Base-by-base conservation (phyloP, 2,329 filamentous ascomycete genomes). In the Microdochium nivale region DNA sequence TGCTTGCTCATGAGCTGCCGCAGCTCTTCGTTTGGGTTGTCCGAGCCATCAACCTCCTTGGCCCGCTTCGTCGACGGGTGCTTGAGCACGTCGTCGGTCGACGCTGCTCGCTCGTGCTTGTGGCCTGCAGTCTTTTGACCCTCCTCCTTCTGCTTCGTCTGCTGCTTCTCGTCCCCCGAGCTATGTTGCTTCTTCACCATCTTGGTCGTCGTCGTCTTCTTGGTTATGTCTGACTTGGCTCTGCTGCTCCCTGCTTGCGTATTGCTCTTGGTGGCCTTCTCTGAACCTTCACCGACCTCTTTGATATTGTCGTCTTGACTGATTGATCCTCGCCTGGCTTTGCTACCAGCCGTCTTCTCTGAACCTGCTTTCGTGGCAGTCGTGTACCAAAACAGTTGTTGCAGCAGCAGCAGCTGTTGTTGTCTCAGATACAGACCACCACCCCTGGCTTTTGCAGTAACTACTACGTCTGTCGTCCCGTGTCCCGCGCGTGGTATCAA, bases 41-140 rank as follows among this genome's bases (percentile, higher is more conserved):
- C 56, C 10, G 54, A 44, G 3, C 49, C 49, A 46, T 60, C 58
- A 14, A 62, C 53, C 52, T 62, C 57, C 51, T 61, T 62, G 44
- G 59, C 57, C 11, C 59, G 58, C 27, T 62, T 61, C n/a, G 59
- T 58, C 3, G 60, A 58, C 37, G 59, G 59, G 44, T 61, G 60
- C 40, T 55, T 57, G 14, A 61, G 59, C 23, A 56, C 53, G 16
- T 60, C 53, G 9, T 60, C 59, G 13, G 53, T 51, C 5, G 59
- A 60, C 8, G 33, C 9, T 1, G 54, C 49, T 19, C 59, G 59
- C 25, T 52, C 58, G 40, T 58, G 59, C 50, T 59, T 57, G 40
- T 56, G 49, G 47, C 48, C 51, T 25, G 49, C n/a, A 19, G n/a
- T 7, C 21, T 23, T 21, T 44, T 13, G 19, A 5, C 14, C 8